Evolutionary conservation across 2,329 filamentous ascomycete genomes (phyloP), one percentile per base, ranked within the genome.

Genomic region (Cladorrhinum sp.): DNA sequence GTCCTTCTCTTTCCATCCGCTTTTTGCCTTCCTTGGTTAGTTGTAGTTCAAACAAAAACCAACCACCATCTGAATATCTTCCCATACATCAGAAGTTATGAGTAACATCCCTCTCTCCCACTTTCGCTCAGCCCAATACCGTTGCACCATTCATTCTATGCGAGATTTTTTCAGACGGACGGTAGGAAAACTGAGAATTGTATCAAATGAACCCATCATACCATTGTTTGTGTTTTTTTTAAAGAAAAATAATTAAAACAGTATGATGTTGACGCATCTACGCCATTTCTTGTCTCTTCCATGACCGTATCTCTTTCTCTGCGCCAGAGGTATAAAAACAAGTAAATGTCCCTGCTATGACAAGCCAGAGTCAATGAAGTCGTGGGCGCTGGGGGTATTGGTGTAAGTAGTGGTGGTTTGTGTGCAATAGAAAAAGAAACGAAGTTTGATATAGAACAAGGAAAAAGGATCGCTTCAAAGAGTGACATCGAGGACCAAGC

Each of bases 401-500:
- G 41, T 45, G 41, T 18, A 18, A 22, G 41, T 18, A 22, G n/a
- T 45, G 41, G n/a, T 22, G n/a, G n/a, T 18, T 18, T 45, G 41
- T 18, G 41, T 45, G 41, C 41, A 50, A 50, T 9, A 25, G 55
- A 50, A 55, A 20, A 59, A 50, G 36, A 51, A 56, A 29, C n/a
- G 51, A 27, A 51, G 22, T 45, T 36, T 29, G 55, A 29, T 62
- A 54, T 59, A 69, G 69, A 67, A 69, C 68, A 45, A 18, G 41
- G 41, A 48, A 59, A n/a, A 66, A 66, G 70, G 66, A 64, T 64
- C 68, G 64, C 73, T 71, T 85, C 76, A 88, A 71, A 88, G 85
- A 78, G 85, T 85, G 77, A 98, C 93, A 80, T 99, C 95, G 71
- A 99, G 88, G 70, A 99, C 95, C 71, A 99, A 82, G 81, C 93